A percentile compares a stretch with the other conserved stretches of the same genome.
phyloP scores from a whole-genome alignment of 495 filamentous ascomycete genomes.

The Neurospora sublineolata region DNA sequence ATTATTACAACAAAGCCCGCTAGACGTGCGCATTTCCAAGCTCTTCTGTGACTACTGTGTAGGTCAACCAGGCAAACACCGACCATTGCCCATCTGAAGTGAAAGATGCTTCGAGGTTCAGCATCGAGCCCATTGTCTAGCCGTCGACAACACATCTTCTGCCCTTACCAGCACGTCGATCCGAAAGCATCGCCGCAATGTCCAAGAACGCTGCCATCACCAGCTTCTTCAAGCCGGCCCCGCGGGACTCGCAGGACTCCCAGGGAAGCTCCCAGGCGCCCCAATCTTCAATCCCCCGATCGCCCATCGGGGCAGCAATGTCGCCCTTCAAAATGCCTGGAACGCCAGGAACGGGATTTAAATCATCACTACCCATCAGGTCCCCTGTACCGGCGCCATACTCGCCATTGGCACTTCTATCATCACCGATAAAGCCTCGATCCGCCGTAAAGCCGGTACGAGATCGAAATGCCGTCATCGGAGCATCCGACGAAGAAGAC shows the following conservation, averaged over 20 bases:
- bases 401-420: conserved; percentile 10
- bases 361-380: conserved; percentile 3
- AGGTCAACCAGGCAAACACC: no score
- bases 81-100: not conserved
- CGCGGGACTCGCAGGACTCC: not conserved
- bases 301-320: not conserved
- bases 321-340: not conserved
- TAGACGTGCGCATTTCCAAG: not conserved
- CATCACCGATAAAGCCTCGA: conserved; percentile 16
- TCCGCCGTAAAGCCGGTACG: conserved; percentile 10
- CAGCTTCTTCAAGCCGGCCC: conserved; percentile 21
- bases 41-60: no score
- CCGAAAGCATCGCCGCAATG: not conserved
- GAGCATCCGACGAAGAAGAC: conserved; percentile 55
- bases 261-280: not conserved
- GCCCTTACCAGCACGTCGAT: not conserved
- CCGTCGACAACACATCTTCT: not conserved
- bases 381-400: conserved; percentile 5
- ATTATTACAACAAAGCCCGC: not conserved
- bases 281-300: not conserved
- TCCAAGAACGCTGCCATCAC: conserved; percentile 19
- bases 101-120: not conserved
- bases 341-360: conserved; percentile 4
- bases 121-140: not conserved
- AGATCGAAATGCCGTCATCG: conserved; percentile 40